These are phyloP conservation scores for Fraxinus platypoda DNA, from an alignment of 305 asterid species.

Conservation along the genomic window DNA sequence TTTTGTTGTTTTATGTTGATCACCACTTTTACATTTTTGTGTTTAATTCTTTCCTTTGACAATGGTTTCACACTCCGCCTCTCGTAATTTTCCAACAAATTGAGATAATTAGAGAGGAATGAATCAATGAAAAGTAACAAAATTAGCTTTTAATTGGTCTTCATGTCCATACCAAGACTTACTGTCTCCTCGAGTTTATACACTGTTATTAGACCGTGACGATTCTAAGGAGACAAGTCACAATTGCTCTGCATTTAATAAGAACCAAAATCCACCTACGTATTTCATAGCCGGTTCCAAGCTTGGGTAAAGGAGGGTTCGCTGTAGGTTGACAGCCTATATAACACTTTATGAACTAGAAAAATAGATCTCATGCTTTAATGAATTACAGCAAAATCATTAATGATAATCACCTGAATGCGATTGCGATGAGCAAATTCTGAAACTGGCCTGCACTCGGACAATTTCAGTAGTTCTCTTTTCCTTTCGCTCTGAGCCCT, in stretches of 20 bases:
- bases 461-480: slow-evolving; percentile 57
- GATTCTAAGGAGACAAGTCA: not conserved
- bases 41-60: not conserved
- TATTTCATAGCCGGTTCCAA: not conserved
- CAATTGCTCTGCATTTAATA: not conserved
- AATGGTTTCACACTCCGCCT: not conserved
- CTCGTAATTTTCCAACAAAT: not conserved
- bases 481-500: slow-evolving; percentile 70
- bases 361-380: slow-evolving; percentile 26
- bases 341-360: slow-evolving; percentile 5
- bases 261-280: not conserved
- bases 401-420: slow-evolving; percentile 45
- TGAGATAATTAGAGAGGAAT: not conserved
- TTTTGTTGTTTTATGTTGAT: not conserved
- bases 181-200: not conserved
- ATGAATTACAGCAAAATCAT: slow-evolving; percentile 13
- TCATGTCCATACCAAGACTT: not conserved
- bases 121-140: slow-evolving; percentile 2
- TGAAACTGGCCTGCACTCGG: slow-evolving; percentile 64
- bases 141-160: not conserved
- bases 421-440: slow-evolving; percentile 82
- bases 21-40: not conserved
- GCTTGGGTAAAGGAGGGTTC: not conserved
- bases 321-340: not conserved
- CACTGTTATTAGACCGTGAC: not conserved